phyloP scores from a whole-genome alignment of 305 asterid genomes.

The Rubia balearica region DNA sequence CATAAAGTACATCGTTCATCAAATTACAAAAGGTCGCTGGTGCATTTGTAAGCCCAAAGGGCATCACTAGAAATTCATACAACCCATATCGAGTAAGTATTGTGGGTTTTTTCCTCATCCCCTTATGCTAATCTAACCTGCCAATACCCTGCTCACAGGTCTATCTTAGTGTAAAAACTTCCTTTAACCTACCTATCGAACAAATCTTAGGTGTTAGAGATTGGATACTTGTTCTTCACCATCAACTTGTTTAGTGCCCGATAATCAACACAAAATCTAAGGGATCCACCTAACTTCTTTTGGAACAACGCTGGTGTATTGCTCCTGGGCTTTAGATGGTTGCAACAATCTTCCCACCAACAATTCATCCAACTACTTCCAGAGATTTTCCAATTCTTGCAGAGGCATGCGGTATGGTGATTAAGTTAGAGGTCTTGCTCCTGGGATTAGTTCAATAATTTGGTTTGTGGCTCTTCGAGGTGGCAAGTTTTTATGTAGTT shows the following conservation, averaged over 20 bases:
- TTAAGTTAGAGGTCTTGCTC: neutral
- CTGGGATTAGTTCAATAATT: neutral
- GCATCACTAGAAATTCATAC: neutral
- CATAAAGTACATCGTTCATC: neutral
- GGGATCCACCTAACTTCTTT: neutral
- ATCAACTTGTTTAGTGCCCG: neutral
- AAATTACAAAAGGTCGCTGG: neutral
- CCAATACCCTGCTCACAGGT: neutral
- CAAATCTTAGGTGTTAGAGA: neutral
- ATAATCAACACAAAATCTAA: neutral
- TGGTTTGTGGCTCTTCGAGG: neutral
- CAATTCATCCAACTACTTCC: neutral
- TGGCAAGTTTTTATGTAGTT: neutral
- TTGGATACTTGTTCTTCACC: neutral
- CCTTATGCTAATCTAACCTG: neutral
- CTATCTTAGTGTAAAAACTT: neutral
- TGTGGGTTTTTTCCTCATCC: neutral
- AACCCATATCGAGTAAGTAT: neutral
- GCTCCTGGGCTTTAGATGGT: neutral
- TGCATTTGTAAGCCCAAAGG: neutral
- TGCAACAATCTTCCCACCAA: neutral
- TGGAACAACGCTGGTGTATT: neutral
- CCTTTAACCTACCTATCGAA: neutral
- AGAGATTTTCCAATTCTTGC: neutral
- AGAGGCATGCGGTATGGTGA: neutral